Conservation (phyloP, 140 eudicot species). For the Flaveria floridana region DNA sequence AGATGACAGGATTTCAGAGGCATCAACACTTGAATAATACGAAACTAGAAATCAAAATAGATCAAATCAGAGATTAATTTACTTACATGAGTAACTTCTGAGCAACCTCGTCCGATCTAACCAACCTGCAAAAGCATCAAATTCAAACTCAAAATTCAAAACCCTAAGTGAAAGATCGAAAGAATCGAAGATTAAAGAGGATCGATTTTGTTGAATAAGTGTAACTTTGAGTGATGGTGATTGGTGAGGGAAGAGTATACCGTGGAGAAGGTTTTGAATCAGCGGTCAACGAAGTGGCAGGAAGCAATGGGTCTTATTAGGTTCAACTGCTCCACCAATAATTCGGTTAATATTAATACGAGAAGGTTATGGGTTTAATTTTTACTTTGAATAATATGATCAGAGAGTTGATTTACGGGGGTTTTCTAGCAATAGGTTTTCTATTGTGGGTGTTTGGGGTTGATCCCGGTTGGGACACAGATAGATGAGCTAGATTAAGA, state of each 20-base stretch:
- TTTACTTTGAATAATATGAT: too few species aligned
- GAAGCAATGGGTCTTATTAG: neutral
- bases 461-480: too few species aligned
- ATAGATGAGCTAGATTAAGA: too few species aligned
- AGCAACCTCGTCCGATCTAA: neutral
- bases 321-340: neutral
- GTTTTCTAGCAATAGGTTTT: too few species aligned
- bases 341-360: too few species aligned
- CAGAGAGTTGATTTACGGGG: too few species aligned
- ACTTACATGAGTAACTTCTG: constrained; percentile 22
- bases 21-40: neutral
- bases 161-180: neutral
- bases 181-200: neutral
- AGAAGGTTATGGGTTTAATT: too few species aligned
- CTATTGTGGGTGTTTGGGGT: too few species aligned
- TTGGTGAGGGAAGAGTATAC: constrained; percentile 8
- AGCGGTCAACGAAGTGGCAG: neutral
- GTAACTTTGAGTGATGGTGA: neutral
- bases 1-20: neutral
- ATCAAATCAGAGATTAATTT: neutral
- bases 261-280: constrained; percentile 19
- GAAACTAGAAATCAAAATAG: neutral
- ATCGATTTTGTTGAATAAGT: neutral
- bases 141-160: neutral
- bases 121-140: constrained; percentile 20